A percentile compares a stretch with the other conserved stretches of the same genome.
These are phyloP conservation scores for Conoideocrella luteorostrata DNA, from an alignment of 2,329 filamentous ascomycete genomes.

Conservation along the genomic window DNA sequence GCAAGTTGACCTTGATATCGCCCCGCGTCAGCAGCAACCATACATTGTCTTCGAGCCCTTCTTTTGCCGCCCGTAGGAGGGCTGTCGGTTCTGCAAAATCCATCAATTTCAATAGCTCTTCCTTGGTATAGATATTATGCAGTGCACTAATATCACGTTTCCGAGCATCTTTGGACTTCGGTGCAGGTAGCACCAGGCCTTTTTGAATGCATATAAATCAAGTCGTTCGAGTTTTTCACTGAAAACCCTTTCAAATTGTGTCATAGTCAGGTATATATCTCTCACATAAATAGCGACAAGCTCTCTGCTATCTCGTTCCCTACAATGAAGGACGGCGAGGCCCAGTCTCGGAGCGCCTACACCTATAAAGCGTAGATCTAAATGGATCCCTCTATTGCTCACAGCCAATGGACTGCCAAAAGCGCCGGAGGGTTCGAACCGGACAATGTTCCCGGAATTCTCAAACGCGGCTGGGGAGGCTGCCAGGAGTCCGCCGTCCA, in stretches of 20 bases:
- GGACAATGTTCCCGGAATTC: neutral
- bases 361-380: slow-evolving; percentile 2
- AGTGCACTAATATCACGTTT: neutral
- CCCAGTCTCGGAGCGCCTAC: neutral
- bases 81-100: neutral
- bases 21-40: slow-evolving; percentile 7
- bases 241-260: neutral
- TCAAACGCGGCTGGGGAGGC: neutral
- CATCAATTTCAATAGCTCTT: neutral
- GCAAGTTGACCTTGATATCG: slow-evolving; percentile 1
- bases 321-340: slow-evolving; percentile 1
- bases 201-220: neutral
- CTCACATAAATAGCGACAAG: neutral
- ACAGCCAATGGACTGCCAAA: neutral
- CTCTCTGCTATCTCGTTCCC: neutral
- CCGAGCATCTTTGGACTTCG: neutral
- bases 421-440: neutral
- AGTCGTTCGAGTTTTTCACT: neutral
- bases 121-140: neutral
- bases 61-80: too few species aligned
- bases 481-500: neutral
- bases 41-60: too few species aligned
- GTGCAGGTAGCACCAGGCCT: neutral
- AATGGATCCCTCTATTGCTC: neutral
- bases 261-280: neutral